A percentile compares a stretch with the other conserved stretches of the same genome.
phyloP scores from a whole-genome alignment of 305 asterid species.

The Andrographis paniculata region DNA sequence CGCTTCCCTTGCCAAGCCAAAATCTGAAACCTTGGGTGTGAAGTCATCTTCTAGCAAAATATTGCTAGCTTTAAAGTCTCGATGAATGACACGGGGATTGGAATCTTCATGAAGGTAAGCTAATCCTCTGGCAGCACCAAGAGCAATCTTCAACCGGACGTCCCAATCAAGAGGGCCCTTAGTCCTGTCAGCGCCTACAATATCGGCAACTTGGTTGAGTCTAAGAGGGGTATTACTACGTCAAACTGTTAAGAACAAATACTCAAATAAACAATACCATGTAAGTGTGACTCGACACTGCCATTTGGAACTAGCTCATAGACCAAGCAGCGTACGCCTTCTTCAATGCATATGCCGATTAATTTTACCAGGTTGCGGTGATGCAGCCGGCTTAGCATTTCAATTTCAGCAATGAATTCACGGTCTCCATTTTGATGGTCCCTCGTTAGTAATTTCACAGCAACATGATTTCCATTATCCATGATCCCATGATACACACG shows the following conservation, averaged over 20 bases:
- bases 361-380: constrained; percentile 79
- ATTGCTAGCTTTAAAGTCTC: constrained; percentile 78
- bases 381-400: constrained; percentile 74
- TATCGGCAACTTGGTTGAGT: constrained; percentile 8
- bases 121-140: constrained; percentile 77
- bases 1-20: constrained; percentile 80
- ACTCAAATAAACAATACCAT: constrained; percentile 28
- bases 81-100: constrained; percentile 73
- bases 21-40: constrained; percentile 80
- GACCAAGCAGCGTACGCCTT: constrained; percentile 51
- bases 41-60: constrained; percentile 63
- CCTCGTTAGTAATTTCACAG: constrained; percentile 61
- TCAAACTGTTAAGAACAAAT: not conserved
- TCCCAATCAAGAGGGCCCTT: constrained; percentile 69
- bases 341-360: constrained; percentile 73
- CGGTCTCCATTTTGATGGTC: constrained; percentile 68
- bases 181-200: constrained; percentile 47
- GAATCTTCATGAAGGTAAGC: constrained; percentile 87
- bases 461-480: constrained; percentile 57
- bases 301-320: constrained; percentile 72
- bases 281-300: constrained; percentile 77
- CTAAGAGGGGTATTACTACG: not conserved
- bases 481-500: constrained; percentile 70
- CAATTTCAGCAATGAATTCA: constrained; percentile 77
- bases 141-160: constrained; percentile 67